These are phyloP conservation scores for Aspergillus novoparasiticus DNA, from an alignment of 2,329 filamentous ascomycete species.

Conservation along the genomic window DNA sequence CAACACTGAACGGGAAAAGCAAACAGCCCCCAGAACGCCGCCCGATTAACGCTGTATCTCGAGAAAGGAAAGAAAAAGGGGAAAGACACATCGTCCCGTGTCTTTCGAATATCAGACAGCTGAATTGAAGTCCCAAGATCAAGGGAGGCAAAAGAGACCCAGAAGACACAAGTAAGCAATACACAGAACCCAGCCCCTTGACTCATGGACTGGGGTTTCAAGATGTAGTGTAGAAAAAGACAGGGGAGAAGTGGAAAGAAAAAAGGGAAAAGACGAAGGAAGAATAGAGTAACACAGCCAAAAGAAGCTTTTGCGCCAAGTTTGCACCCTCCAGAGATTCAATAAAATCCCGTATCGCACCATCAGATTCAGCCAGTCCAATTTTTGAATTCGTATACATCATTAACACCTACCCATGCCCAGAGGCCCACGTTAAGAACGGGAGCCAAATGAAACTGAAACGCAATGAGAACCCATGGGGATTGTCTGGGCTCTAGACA, in stretches of 20 bases:
- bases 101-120: conserved; percentile 22
- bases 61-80: conserved; percentile 4
- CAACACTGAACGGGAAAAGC: conserved; percentile 5
- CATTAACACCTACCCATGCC: conserved; percentile 45
- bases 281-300: conserved; percentile 28
- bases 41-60: conserved; percentile 10
- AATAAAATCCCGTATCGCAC: conserved; percentile 30
- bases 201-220: background rate
- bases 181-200: conserved; percentile 6
- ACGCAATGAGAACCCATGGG: conserved; percentile 3
- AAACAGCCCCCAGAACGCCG: conserved; percentile 25
- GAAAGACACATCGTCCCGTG: conserved; percentile 13
- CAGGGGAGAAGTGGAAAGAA: conserved; percentile 13
- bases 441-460: conserved; percentile 25
- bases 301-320: conserved; percentile 32
- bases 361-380: conserved; percentile 34
- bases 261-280: conserved; percentile 18
- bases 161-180: conserved; percentile 11
- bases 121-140: conserved; percentile 16
- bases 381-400: conserved; percentile 42
- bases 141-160: conserved; percentile 8
- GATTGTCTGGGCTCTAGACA: conserved; percentile 11
- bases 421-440: conserved; percentile 25
- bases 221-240: background rate
- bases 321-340: conserved; percentile 32